Evolutionary conservation across 2,329 filamentous ascomycete species (phyloP).

Genomic region (Aureobasidium sp.): DNA sequence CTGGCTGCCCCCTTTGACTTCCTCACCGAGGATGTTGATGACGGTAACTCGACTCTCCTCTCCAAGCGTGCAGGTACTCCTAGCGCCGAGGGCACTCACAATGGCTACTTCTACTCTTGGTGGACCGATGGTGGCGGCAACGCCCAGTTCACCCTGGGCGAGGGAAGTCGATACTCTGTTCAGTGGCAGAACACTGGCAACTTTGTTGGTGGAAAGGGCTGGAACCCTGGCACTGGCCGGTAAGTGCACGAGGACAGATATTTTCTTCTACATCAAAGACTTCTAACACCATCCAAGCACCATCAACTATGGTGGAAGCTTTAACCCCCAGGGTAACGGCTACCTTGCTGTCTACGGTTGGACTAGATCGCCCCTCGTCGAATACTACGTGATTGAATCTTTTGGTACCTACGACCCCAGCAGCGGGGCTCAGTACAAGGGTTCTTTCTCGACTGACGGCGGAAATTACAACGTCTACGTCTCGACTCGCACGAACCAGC

Average conservation of each 20-base stretch:
- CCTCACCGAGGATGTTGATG: conserved; percentile 26
- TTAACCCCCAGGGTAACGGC: conserved; percentile 41
- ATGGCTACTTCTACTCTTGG: conserved; percentile 17
- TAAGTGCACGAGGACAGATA: conserved; percentile 25
- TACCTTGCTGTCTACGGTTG: conserved; percentile 54
- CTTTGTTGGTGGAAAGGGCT: conserved; percentile 52
- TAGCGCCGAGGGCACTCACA: conserved; percentile 25
- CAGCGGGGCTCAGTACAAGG: conserved; percentile 37
- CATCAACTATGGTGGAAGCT: conserved; percentile 45
- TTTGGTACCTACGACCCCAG: conserved; percentile 44
- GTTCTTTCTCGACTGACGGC: conserved; percentile 45
- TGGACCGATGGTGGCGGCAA: conserved; percentile 30
- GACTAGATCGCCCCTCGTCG: conserved; percentile 44
- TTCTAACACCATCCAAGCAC: conserved; percentile 27
- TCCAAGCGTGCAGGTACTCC: conserved; percentile 34
- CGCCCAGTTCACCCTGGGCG: conserved; percentile 10
- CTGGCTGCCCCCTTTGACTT: conserved; percentile 32
- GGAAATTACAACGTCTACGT: conserved; percentile 47
- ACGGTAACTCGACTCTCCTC: conserved; percentile 20
- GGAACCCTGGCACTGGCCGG: conserved; percentile 47
- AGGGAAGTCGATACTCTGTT: conserved; percentile 17
- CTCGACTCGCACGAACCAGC: conserved; percentile 38
- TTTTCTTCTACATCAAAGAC: too few relatives aligned
- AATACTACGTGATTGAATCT: conserved; percentile 53
- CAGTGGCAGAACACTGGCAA: conserved; percentile 26